Percentiles rank a stretch among this genome's conserved stretches.
Conservation (phyloP, 2,329 filamentous ascomycete genomes). For the Beauveria scarabaeidicola region DNA sequence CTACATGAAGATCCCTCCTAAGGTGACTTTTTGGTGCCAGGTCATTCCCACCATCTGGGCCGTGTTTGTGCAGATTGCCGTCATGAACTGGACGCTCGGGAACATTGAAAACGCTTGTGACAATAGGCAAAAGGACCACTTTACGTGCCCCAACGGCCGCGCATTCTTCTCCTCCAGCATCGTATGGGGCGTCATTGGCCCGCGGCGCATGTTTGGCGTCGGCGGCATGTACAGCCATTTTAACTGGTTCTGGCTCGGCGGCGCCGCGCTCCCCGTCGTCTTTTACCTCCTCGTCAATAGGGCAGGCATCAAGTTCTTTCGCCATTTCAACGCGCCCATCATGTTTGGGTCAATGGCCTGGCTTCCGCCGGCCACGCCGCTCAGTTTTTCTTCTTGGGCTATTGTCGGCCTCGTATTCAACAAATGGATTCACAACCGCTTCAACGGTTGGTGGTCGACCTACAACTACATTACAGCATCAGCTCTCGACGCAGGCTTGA, state of each 20-base stretch:
- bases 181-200: conserved; percentile 51
- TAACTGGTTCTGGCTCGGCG: conserved; percentile 46
- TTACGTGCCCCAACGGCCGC: conserved; percentile 33
- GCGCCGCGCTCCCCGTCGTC: conserved; percentile 37
- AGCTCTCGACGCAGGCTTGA: conserved; percentile 30
- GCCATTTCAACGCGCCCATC: conserved; percentile 47
- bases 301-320: conserved; percentile 26
- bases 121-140: conserved; percentile 16
- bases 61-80: conserved; percentile 37
- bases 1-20: conserved; percentile 41
- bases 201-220: conserved; percentile 43
- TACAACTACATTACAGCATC: conserved; percentile 35
- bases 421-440: conserved; percentile 43
- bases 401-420: conserved; percentile 51
- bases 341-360: conserved; percentile 47
- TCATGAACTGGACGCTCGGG: conserved; percentile 35
- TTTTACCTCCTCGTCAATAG: conserved; percentile 33
- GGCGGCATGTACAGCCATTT: conserved; percentile 42
- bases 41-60: conserved; percentile 35
- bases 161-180: conserved; percentile 44
- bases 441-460: conserved; percentile 49
- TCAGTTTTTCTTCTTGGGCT: conserved; percentile 52
- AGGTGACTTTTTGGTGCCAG: conserved; percentile 27
- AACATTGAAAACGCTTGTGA: conserved; percentile 42
- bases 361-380: conserved; percentile 51